Evolutionary conservation across 208 protist genomes (phyloP).

Genomic region (Leishmania tarentolae): DNA sequence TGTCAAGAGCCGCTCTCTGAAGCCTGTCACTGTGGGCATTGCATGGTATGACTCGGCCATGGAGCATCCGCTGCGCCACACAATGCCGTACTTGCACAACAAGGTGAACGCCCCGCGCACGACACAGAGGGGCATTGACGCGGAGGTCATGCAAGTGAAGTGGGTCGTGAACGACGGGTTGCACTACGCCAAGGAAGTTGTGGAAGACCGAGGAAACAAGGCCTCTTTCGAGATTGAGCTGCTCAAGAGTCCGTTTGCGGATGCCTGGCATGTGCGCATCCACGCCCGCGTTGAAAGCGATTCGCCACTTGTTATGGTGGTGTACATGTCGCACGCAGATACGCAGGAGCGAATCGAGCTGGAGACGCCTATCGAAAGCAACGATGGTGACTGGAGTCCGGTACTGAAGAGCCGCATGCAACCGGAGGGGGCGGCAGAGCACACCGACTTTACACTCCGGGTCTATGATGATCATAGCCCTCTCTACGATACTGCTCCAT

Average conservation of each 20-base stretch:
- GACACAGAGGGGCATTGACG: conserved; percentile 34
- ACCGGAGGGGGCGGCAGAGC: conserved; percentile 28
- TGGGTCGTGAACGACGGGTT: conserved; percentile 81
- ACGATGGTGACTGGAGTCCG: conserved; percentile 65
- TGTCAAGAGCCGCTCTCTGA: conserved; percentile 66
- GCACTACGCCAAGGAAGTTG: conserved; percentile 72
- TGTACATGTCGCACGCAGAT: conserved; percentile 73
- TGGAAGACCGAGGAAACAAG: conserved; percentile 59
- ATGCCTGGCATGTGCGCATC: conserved; percentile 81
- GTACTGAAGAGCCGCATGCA: conserved; percentile 49
- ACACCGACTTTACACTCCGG: conserved; percentile 53
- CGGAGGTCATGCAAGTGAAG: conserved; percentile 62
- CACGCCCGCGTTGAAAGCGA: conserved; percentile 52
- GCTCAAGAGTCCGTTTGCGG: conserved; percentile 78
- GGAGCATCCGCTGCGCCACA: conserved; percentile 58
- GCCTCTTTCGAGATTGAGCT: conserved; percentile 69
- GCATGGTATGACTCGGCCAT: conserved; percentile 81
- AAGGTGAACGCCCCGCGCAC: conserved; percentile 55
- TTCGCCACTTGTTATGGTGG: conserved; percentile 50
- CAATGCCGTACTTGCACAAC: conserved; percentile 71
- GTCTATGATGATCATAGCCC: conserved; percentile 71
- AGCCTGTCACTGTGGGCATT: conserved; percentile 73
- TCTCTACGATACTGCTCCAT: conserved; percentile 58
- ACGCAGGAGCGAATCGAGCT: conserved; percentile 40
- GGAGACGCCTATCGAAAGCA: conserved; percentile 33